These are phyloP conservation scores for Starmerella asiatica DNA, from an alignment of 805 yeast species.

Conservation along the genomic window DNA sequence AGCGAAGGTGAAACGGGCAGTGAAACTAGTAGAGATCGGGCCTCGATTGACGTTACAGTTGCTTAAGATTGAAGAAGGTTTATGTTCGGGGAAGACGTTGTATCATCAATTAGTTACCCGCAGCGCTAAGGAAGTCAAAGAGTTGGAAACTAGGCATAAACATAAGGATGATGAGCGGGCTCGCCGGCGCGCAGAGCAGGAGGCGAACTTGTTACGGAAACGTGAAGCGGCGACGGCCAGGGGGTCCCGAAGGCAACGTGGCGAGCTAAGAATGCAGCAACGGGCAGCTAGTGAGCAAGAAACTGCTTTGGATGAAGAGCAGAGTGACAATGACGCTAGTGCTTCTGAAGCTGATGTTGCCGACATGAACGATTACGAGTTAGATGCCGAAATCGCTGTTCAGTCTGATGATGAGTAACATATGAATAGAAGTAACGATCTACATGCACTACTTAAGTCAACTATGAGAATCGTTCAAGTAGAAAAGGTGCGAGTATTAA, in stretches of 20 bases:
- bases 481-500: too few species aligned
- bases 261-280: constrained; percentile 29
- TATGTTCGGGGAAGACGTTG: constrained; percentile 76
- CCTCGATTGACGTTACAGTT: constrained; percentile 70
- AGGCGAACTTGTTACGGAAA: constrained; percentile 59
- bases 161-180: constrained; percentile 48
- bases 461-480: too few species aligned
- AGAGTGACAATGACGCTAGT: constrained; percentile 11
- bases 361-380: constrained; percentile 26
- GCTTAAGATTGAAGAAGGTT: constrained; percentile 82
- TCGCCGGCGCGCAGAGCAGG: constrained; percentile 63
- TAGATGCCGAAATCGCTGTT: constrained; percentile 22
- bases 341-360: constrained; percentile 30
- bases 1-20: constrained; percentile 55
- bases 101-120: constrained; percentile 65
- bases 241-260: constrained; percentile 53
- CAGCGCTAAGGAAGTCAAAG: constrained; percentile 43
- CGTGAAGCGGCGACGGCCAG: constrained; percentile 59
- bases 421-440: too few species aligned
- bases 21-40: constrained; percentile 83
- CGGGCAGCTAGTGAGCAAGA: constrained; percentile 5
- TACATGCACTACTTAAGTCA: too few species aligned
- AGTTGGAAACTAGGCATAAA: constrained; percentile 55
- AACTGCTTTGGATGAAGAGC: constrained; percentile 1
- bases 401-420: constrained; percentile 2